Evolutionary conservation across 768 basidiomycete genomes (phyloP), one percentile per base, ranked within the genome.

Genomic region (Exidia glandulosa): DNA sequence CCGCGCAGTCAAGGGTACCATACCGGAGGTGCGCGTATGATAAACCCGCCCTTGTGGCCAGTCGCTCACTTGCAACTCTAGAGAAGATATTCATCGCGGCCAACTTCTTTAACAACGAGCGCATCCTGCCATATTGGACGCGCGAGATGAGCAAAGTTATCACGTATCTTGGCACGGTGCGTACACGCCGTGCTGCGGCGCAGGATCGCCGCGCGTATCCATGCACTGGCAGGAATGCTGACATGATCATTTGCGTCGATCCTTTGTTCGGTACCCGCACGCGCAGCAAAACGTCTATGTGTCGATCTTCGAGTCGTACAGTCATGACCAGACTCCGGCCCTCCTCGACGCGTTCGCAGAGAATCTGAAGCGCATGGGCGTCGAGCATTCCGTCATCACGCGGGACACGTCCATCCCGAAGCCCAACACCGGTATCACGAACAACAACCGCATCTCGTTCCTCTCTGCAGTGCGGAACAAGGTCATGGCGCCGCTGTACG

Each of bases 31-130:
- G 30, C 14, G 50, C 25, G 4, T 25, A 6, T 13, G 25, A 10
- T 45, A 23, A 6, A 12, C 10, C 41, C 36, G 12, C 25, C 14
- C 12, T 19, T 54, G 30, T 54, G 14, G 27, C 27, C 7, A 4
- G 19, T 54, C 4, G 14, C 50, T 54, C 50, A 54, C 6, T 10
- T 9, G 14, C 25, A 6, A 13, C 19, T 19, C 7, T 27, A 54
- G 72, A 75, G 34, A 69, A 71, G 37, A 65, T 74, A 25, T 75
- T 71, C 60, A 71, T 76, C 64, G 75, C 73, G 13, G 76, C 74
- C 2, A 73, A 76, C 68, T 74, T 79, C 61, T 71, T 67, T 66
- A 69, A 77, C 57, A 76, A 76, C 41, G 66, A 72, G 57, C 57
- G 55, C 0, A 68, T 77, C 1, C 64, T 78, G 30, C 73, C 75